Base-by-base conservation (phyloP, 768 basidiomycete genomes). In the Termitomyces sp. region DNA sequence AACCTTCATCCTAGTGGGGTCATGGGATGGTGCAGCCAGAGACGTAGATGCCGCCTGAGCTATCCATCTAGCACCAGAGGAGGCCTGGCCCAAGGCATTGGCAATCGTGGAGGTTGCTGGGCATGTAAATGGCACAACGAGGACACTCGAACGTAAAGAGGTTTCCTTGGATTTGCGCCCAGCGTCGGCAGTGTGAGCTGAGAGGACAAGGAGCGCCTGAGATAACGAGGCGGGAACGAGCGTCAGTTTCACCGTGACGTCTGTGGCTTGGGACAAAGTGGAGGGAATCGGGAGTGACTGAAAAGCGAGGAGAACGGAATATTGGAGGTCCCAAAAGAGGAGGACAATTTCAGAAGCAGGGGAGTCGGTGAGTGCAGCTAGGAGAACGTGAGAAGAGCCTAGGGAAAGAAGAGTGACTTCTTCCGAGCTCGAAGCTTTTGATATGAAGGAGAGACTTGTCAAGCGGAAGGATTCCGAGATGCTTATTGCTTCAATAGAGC, bases 301-400 rank as follows among this genome's bases (percentile, higher is more conserved):
- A 5, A 79, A 76, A 2, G 84, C 74, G n/a, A 89, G 74, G 24
- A 89, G 71, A 34, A 88, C 82, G 18, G 82, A 82, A 61, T 85
- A 89, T 58, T 84, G 84, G 22, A 89, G 72, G 61, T 89, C 87
- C 87, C 88, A 89, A 30, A 89, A 68, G 18, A 85, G 81, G 30
- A 89, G 68, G 16, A 74, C 72, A 52, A 88, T 74, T 57, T 82
- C 81, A 34, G 72, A 66, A 13, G 74, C 64, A 0, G 76, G 67
- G 7, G 73, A 62, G 2, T 68, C 64, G 32, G 76, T 74, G 47
- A 75, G 44, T 27, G 73, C 77, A 40, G 81, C 81, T 10, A 89
- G 76, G 43, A 89, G 76, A 46, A 83, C 81, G 47, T 84, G 76
- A 0, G 84, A 86, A 0, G 85, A 81, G 1, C 79, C 78, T 16